Evolutionary conservation across 2,329 filamentous ascomycete species (phyloP), one percentile per base, ranked within the genome.

Genomic region (Aspergillus novoparasiticus): DNA sequence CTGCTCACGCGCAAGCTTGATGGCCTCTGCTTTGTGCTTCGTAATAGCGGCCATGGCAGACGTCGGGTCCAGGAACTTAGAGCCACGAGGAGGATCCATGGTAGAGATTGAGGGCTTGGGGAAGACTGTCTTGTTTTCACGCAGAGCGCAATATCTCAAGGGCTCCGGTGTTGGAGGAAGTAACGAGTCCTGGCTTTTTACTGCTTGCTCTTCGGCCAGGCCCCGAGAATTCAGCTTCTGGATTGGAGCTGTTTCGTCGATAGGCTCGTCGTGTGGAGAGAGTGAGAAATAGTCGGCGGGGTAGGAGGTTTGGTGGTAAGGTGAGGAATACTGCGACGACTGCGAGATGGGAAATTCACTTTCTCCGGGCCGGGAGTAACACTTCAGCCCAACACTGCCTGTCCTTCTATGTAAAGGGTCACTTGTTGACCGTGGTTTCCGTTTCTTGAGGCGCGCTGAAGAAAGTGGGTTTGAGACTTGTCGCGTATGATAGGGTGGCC

Each of bases 11-110:
- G 82, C 82, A 28, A 83, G 71, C 55, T 77, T 78, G 53, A 83
- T 80, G 6, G 81, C 81, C 67, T 83, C 80, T n/a, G 76, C 76
- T 62, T 82, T 82, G 65, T 83, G 81, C 60, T 78, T 79, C n/a
- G 80, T 82, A 65, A 83, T 77, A 16, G 80, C 79, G 60, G 77
- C 74, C 75, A 80, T 72, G 39, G 79, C 78, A 53, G 78, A 79
- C 48, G 78, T 75, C 26, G 79, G 78, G 62, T 80, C 78, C 51
- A 80, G 66, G 48, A 80, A 73, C 6, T 65, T 70, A 4, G 77
- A 78, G n/a, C 48, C 65, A 21, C 76, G 74, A 51, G 69, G 36
- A 14, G 51, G 53, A 51, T 68, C 63, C 69, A 71, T 71, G 51
- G 28, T 67, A 61, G 19, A 19, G 21, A 26, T 6, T 41, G 53